phyloP scores from a whole-genome alignment of 1,284 basidiomycete species.

The Austroboletus niveus region DNA sequence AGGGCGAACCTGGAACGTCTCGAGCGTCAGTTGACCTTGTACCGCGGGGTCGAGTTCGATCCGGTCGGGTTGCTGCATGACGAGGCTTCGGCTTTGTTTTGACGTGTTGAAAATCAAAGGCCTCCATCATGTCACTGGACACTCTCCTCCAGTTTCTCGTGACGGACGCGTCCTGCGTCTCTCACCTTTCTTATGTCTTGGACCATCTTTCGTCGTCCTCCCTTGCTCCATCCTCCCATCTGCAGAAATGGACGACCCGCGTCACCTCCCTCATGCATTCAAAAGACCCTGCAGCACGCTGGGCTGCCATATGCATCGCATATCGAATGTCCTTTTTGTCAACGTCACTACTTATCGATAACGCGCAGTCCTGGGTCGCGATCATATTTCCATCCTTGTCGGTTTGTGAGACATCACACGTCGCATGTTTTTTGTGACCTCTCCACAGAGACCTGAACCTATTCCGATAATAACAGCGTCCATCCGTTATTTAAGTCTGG shows the following conservation, averaged over 20 bases:
- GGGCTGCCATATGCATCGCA: constrained; percentile 75
- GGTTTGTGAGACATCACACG: constrained; percentile 45
- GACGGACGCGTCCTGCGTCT: constrained; percentile 58
- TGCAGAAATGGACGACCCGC: constrained; percentile 69
- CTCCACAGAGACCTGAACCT: constrained; percentile 63
- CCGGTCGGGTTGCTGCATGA: constrained; percentile 24
- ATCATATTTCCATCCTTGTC: constrained; percentile 62
- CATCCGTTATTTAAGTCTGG: constrained; percentile 55
- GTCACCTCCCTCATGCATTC: constrained; percentile 71
- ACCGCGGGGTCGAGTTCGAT: constrained; percentile 50
- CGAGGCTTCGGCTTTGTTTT: constrained; percentile 28
- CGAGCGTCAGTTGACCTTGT: constrained; percentile 62
- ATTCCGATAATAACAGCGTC: constrained; percentile 54
- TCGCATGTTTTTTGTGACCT: constrained; percentile 20
- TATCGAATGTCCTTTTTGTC: constrained; percentile 59
- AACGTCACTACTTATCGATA: constrained; percentile 59
- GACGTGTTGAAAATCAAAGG: constrained; percentile 31
- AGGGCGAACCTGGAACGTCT: constrained; percentile 59
- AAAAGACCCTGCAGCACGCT: constrained; percentile 66
- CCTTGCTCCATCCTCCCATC: constrained; percentile 59
- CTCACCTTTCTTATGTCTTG: constrained; percentile 58
- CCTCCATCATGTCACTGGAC: constrained; percentile 50
- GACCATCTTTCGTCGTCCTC: constrained; percentile 47
- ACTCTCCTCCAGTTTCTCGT: constrained; percentile 65
- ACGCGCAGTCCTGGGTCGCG: constrained; percentile 67